Conservation (phyloP, 495 filamentous ascomycete species). For the Xylaria scruposa region DNA sequence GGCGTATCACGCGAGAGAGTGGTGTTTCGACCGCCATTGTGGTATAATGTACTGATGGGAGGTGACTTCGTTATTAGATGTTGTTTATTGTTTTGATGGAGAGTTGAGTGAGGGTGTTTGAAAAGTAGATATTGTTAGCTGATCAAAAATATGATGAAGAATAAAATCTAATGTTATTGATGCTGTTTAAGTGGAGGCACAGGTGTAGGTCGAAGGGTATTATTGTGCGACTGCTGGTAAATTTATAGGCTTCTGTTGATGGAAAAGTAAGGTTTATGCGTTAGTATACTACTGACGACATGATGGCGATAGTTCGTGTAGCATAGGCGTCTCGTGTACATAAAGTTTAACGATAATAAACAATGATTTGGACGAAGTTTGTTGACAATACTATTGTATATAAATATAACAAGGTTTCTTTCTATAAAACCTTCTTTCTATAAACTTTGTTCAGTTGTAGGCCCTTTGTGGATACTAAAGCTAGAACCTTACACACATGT, state of each 20-base stretch:
- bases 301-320: not conserved
- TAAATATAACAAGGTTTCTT: not conserved
- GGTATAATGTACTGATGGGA: not conserved
- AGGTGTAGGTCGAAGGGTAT: not conserved
- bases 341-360: not conserved
- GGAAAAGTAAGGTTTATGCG: not conserved
- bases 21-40: not conserved
- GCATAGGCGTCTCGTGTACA: not conserved
- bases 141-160: not conserved
- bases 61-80: not conserved
- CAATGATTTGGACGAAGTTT: not conserved
- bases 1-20: not conserved
- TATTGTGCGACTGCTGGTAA: not conserved
- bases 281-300: not conserved
- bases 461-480: not conserved
- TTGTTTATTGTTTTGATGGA: not conserved
- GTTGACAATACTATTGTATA: not conserved
- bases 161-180: not conserved
- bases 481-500: not conserved
- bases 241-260: not conserved
- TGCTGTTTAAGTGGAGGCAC: not conserved
- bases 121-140: not conserved
- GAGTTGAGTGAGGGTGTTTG: not conserved
- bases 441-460: not conserved
- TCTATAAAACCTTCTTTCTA: too few relatives aligned